Evolutionary conservation across 805 yeast species (phyloP), one percentile per base, ranked within the genome.

Genomic region (Yamadazyma philogaea): DNA sequence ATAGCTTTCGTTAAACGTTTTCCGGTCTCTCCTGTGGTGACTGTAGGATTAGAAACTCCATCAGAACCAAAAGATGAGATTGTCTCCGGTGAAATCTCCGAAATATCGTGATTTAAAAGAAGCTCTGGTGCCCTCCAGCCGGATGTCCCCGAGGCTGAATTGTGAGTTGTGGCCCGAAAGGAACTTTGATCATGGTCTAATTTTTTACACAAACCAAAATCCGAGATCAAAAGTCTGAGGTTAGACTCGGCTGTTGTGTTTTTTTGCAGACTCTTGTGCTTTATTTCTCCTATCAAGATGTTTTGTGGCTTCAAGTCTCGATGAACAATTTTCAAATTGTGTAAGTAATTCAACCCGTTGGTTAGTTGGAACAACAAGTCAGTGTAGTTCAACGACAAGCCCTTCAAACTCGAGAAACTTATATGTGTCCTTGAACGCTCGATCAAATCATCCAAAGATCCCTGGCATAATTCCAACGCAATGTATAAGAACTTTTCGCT

Each of bases 111-210:
- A 42, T 61, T 57, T 18, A 76, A 60, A 28, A 87, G 63, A 26
- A 87, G 61, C 55, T 93, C 99, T 0, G 99, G 99, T 0, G 99
- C 98, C 53, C 97, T 77, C 99, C 99, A 93, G 3, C 99, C 99
- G 3, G 93, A 79, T 0, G 99, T 93, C 1, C 99, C 99, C 47
- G 66, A 66, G 0, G 97, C 96, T 15, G 95, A 95, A 54, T 88
- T 82, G 26, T 87, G 89, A 0, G 93, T 83, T 0, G 96, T 91
- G 0, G 96, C 96, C 48, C 91, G 76, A 61, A 91, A 91, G 1
- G 96, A 87, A 1, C 96, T 85, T 61, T 93, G 96, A 53, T 89
- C 98, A 12, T 82, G 79, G 48, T 93, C 99, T 39, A 93, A 67
- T 56, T 85, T 86, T 58, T 91, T 90, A 60, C 99, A 93, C 7